phyloP scores from a whole-genome alignment of 2,329 filamentous ascomycete species.

The Paramyrothecium roridum region DNA sequence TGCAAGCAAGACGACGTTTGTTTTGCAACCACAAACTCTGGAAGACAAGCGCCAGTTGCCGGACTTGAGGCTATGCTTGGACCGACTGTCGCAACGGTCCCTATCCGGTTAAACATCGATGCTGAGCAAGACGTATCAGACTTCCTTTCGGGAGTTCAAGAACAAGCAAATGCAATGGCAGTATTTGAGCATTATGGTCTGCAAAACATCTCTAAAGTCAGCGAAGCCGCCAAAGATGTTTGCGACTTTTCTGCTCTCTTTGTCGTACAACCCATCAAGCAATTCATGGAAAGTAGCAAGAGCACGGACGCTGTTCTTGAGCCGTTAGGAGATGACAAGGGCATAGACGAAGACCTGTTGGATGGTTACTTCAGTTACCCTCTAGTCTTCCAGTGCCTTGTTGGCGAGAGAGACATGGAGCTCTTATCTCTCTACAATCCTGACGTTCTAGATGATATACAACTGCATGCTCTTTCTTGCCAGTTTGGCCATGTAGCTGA shows the following conservation, averaged over 20 bases:
- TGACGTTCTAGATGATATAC: not conserved
- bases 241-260: not conserved
- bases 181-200: not conserved
- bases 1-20: not conserved
- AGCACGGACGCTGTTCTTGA: not conserved
- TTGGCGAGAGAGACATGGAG: not conserved
- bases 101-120: not conserved
- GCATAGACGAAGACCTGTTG: not conserved
- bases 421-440: not conserved
- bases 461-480: not conserved
- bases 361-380: not conserved
- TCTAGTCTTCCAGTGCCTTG: not conserved
- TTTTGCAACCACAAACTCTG: not conserved
- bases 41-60: not conserved
- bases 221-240: not conserved
- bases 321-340: not conserved
- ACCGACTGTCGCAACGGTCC: not conserved
- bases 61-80: not conserved
- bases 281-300: not conserved
- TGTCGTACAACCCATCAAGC: not conserved
- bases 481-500: not conserved
- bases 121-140: not conserved
- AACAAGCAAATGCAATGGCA: not conserved
- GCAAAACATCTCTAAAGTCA: not conserved
- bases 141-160: not conserved